Evolutionary conservation across 192 early-diverging fungal species (phyloP), one percentile per base, ranked within the genome.

Genomic region (Entomortierella beljakovae): DNA sequence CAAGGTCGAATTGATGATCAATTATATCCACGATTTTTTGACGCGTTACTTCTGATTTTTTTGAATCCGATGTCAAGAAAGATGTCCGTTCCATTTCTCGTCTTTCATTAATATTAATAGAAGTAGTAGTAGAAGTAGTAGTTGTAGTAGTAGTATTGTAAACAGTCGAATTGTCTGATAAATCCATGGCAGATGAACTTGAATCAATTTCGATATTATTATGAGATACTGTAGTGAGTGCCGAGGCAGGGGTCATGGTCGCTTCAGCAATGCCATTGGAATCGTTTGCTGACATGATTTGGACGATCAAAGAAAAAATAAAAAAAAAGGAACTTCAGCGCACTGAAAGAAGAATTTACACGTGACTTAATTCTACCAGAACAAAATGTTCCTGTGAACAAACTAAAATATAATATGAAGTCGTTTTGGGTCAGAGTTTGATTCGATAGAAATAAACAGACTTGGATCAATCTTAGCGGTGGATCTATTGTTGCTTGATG

Each of bases 1-100:
- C 94, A 13, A 93, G 80, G 80, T 95, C 92, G 61, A 95, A 87
- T 76, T 95, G 91, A 67, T 89, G 89, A 51, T 87, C 85, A 40
- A 94, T 82, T 37, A 92, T 86, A 51, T 84, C 81, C 34, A 74
- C 64, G 18, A 90, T 70, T 48, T 85, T 86, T 70, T 74, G 61
- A 64, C 67, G 70, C 65, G 70, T 86, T 6, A 61, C 49, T 11
- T 43, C 59, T 16, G 34, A 29, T 34, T 33, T 60, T 8, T 57
- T 33, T 7, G 54, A 7, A 51, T 18, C 29, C 23, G 23, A 23
- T 50, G 43, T 18, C 22, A 38, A 26, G 22, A 26, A 1, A 52
- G 57, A 13, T 11, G 43, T 16, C 11, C 28, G 23, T 3, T 15
- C 43, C 5, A 46, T n/a, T n/a, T n/a, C n/a, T n/a, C n/a, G n/a